phyloP scores from a whole-genome alignment of 164 flowering plant species.

The Tetracentron sinense region DNA sequence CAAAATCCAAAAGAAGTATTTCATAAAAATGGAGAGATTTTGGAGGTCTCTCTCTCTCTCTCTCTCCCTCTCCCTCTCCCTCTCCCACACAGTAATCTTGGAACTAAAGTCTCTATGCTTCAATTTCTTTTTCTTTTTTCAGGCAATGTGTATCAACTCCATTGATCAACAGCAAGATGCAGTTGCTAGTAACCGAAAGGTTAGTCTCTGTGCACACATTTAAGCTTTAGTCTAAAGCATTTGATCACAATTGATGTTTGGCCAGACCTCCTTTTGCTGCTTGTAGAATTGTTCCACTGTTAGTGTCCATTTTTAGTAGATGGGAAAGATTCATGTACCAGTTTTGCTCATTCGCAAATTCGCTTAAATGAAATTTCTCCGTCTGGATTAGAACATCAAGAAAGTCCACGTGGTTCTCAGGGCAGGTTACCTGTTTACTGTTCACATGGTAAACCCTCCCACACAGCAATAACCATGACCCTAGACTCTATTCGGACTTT shows the following conservation, averaged over 20 bases:
- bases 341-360: background rate
- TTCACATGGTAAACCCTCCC: background rate
- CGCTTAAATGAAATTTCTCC: no score
- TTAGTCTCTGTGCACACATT: constrained; percentile 17
- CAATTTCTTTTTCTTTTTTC: constrained; percentile 15
- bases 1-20: constrained; percentile 58
- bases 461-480: background rate
- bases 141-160: constrained; percentile 89
- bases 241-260: background rate
- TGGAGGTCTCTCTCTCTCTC: constrained; percentile 68
- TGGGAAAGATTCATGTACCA: background rate
- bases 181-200: constrained; percentile 84
- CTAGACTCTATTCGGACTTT: background rate
- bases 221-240: background rate
- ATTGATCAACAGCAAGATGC: constrained; percentile 67
- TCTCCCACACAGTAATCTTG: background rate
- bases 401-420: background rate
- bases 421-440: background rate
- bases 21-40: constrained; percentile 81
- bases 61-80: no score
- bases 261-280: background rate
- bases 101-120: background rate
- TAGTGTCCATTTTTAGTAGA: background rate
- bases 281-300: background rate
- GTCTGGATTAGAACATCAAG: background rate